Conservation (phyloP, 2,329 filamentous ascomycete species). For the Ustulina deusta region DNA sequence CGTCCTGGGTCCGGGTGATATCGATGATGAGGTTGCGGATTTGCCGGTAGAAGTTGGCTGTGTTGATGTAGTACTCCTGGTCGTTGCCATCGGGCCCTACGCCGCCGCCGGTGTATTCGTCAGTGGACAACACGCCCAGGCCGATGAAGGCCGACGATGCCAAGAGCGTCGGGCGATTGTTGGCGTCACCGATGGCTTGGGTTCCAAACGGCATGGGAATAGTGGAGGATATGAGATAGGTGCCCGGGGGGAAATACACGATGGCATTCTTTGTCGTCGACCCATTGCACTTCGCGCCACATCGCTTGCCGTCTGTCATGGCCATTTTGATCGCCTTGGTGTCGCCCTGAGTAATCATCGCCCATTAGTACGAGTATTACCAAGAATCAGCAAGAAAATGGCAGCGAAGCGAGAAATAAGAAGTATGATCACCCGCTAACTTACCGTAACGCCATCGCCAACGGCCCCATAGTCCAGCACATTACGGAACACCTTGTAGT, state of each 20-base stretch:
- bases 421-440: too few species aligned
- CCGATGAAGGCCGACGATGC: constrained; percentile 3
- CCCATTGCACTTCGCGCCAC: constrained; percentile 14
- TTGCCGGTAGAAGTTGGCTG: constrained; percentile 18
- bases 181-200: constrained; percentile 15
- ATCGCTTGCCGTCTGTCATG: constrained; percentile 18
- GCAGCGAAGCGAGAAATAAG: too few species aligned
- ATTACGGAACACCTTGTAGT: constrained; percentile 16
- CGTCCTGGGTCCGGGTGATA: background rate
- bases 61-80: constrained; percentile 19
- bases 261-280: constrained; percentile 11
- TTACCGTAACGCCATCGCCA: constrained; percentile 5
- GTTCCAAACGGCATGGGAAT: constrained; percentile 16
- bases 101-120: constrained; percentile 13
- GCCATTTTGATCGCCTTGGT: constrained; percentile 16
- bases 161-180: constrained; percentile 13
- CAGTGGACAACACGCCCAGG: constrained; percentile 15
- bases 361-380: too few species aligned
- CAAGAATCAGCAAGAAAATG: too few species aligned
- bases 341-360: too few species aligned
- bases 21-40: constrained; percentile 27
- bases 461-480: constrained; percentile 4
- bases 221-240: constrained; percentile 3
- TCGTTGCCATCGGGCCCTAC: constrained; percentile 3
- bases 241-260: too few species aligned